Percentiles rank a stretch among this genome's conserved stretches.
phyloP scores from a whole-genome alignment of 176 grass and related monocot genomes.

The Eremochloa ophiuroides region DNA sequence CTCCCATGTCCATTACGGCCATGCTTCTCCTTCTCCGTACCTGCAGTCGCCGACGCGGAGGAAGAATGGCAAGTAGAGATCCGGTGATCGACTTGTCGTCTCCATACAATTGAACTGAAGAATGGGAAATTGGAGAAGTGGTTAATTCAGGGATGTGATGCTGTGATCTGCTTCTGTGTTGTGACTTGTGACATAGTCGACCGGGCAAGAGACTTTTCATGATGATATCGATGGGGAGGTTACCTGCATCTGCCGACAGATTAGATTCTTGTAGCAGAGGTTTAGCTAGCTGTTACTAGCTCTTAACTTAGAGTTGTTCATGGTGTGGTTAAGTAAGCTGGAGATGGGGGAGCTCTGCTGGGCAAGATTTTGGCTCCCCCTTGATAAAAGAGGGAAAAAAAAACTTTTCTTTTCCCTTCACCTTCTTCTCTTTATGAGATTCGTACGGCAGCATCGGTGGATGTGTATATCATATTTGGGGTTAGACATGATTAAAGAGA shows the following conservation, averaged over 20 bases:
- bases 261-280: not conserved
- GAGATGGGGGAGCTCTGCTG: not conserved
- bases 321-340: not conserved
- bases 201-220: not conserved
- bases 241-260: not conserved
- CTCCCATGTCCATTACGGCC: conserved; percentile 36
- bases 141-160: not conserved
- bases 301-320: not conserved
- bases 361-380: conserved; percentile 4
- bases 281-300: not conserved
- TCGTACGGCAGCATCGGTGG: not conserved
- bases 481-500: not conserved
- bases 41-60: conserved; percentile 45
- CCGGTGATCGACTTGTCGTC: not conserved
- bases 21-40: conserved; percentile 51
- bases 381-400: not conserved
- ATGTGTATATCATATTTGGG: conserved; percentile 2
- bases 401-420: not conserved
- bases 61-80: conserved; percentile 29
- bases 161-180: conserved; percentile 21
- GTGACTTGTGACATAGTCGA: not conserved
- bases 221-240: not conserved
- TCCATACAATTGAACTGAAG: not conserved
- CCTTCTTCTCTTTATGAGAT: not conserved
- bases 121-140: not conserved